Conservation (phyloP, 179 eudicot species). For the Silene coronaria region DNA sequence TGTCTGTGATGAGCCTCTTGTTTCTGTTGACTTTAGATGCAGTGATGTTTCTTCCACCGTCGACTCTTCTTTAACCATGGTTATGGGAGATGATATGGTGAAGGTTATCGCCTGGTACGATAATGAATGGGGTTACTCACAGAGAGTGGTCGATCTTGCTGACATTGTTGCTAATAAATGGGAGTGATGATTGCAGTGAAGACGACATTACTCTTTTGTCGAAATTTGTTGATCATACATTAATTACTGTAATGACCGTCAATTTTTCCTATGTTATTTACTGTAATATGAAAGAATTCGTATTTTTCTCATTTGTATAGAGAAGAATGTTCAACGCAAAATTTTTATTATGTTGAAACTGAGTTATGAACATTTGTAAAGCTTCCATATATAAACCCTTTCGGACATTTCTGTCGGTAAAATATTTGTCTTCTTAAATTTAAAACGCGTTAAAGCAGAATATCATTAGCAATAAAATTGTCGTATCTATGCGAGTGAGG, state of each 20-base stretch:
- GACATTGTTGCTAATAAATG: conserved; percentile 88
- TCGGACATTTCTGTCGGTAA: no score
- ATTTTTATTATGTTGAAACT: neutral
- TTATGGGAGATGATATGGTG: conserved; percentile 99
- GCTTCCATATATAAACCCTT: neutral
- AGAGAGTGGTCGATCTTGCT: conserved; percentile 97
- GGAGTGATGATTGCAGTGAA: conserved; percentile 35
- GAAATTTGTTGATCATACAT: conserved; percentile 13
- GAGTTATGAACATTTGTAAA: neutral
- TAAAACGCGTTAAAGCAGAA: no score
- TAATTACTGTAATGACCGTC: conserved; percentile 1
- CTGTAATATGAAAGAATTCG: conserved; percentile 12
- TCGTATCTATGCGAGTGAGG: no score
- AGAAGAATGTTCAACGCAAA: neutral
- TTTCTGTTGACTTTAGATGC: conserved; percentile 86
- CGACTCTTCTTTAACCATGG: conserved; percentile 91
- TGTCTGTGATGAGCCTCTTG: conserved; percentile 94
- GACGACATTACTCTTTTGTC: neutral
- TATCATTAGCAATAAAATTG: no score
- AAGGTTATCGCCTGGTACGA: conserved; percentile 99
- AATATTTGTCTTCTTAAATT: no score
- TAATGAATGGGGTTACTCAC: conserved; percentile 98
- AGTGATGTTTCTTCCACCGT: conserved; percentile 82
- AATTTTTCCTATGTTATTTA: conserved; percentile 17
- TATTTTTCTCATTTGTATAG: conserved; percentile 14